Evolutionary conservation across 2,329 filamentous ascomycete genomes (phyloP), one percentile per base, ranked within the genome.

Genomic region (Fusarium coffeatum): DNA sequence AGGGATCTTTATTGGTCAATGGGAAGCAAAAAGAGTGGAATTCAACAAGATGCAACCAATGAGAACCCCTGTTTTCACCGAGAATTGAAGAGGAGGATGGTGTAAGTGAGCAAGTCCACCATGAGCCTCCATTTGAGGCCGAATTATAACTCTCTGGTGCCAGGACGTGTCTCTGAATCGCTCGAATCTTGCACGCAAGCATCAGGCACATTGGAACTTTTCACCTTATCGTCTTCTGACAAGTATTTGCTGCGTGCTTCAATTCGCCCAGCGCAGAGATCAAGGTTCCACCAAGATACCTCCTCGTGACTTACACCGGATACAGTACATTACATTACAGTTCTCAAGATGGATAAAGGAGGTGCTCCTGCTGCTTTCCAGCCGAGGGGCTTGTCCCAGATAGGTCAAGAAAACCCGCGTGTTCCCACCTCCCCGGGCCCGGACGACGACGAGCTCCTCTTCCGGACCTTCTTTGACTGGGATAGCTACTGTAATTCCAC

Each of bases 251-350:
- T 77, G 74, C 76, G 74, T 72, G 77, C 72, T 77, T 77, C 78
- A 77, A 76, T 79, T 79, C 77, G 78, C 74, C 78, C 74, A 72
- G 68, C 71, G 76, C 70, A 71, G 72, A 78, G 76, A 72, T 55
- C 76, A 78, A 80, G 79, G 80, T 81, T 80, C 80, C 80, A 81
- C 80, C 78, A 80, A 76, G 76, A 78, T 70, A 76, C 75, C 59
- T 58, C 55, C 68, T 69, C 77, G 78, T 81, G 80, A 80, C 80
- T 80, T 80, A 80, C 75, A 81, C 78, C 76, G 74, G 61, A 66
- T 46, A 68, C 66, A 69, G 66, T 53, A 69, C 60, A 78, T 73
- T 64, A 64, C 60, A 64, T 60, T 60, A 51, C 54, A 54, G 59
- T 63, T 62, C 77, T 79, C 79, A 80, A 78, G 76, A 80, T 80